Evolutionary conservation across 2,329 filamentous ascomycete genomes (phyloP).

Genomic region (Pochonia chlamydosporia): DNA sequence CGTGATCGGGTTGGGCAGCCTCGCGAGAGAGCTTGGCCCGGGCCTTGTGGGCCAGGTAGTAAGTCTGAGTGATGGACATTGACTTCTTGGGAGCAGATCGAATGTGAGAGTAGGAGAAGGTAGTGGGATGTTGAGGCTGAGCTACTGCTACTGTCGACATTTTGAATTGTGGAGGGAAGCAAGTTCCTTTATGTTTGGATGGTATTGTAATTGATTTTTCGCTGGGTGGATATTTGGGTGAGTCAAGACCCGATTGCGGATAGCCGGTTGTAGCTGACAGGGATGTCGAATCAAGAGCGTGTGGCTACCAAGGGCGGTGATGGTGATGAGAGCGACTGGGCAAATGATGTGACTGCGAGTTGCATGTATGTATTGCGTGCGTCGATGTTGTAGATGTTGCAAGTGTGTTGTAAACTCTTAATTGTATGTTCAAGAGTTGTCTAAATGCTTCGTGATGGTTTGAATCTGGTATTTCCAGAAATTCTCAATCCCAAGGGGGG

Average conservation of each 20-base stretch:
- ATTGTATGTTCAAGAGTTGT: not conserved
- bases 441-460: not conserved
- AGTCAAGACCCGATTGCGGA: slow-evolving; percentile 21
- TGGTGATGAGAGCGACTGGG: slow-evolving; percentile 22
- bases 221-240: slow-evolving; percentile 15
- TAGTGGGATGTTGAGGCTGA: slow-evolving; percentile 18
- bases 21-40: slow-evolving; percentile 92
- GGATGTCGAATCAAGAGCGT: slow-evolving; percentile 15
- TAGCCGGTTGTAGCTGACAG: slow-evolving; percentile 14
- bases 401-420: not conserved
- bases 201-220: slow-evolving; percentile 1
- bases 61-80: slow-evolving; percentile 98
- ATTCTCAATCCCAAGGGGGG: not conserved
- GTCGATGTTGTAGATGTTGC: not conserved
- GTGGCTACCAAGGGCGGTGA: slow-evolving; percentile 6
- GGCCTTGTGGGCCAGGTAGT: slow-evolving; percentile 96
- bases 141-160: slow-evolving; percentile 25
- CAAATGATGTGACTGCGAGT: slow-evolving; percentile 19
- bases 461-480: slow-evolving; percentile 7
- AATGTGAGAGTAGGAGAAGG: slow-evolving; percentile 18
- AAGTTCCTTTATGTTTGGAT: slow-evolving; percentile 2
- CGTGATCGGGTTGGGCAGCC: slow-evolving; percentile 84
- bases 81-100: slow-evolving; percentile 57
- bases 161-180: slow-evolving; percentile 9
- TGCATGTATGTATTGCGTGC: slow-evolving; percentile 1